A percentile compares a stretch with the other conserved stretches of the same genome.
Conservation (phyloP, 192 early-diverging fungal genomes). For the Coemansia sp. region DNA sequence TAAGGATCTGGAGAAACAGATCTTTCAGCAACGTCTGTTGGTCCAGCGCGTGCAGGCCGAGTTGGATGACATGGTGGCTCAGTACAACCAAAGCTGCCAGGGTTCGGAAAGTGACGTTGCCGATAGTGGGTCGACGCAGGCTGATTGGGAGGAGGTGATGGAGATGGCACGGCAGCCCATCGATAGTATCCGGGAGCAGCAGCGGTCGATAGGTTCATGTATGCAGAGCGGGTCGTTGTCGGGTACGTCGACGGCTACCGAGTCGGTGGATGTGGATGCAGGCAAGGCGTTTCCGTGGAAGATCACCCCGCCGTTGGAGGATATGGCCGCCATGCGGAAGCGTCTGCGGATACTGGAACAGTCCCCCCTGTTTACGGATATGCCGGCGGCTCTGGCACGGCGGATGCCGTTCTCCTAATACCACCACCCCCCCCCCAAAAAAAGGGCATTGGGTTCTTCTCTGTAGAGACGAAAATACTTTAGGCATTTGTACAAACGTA, state of each 20-base stretch:
- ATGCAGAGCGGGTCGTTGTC: conserved; percentile 7
- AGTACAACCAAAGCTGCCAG: conserved; percentile 26
- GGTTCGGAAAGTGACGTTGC: conserved; percentile 2
- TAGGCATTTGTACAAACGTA: no score
- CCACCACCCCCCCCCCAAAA: no score
- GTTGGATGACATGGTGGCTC: conserved; percentile 20
- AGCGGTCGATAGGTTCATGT: background rate
- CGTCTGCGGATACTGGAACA: conserved; percentile 27
- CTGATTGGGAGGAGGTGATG: conserved; percentile 48
- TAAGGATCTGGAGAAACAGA: conserved; percentile 23
- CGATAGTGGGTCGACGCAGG: conserved; percentile 26
- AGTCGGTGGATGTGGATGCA: conserved; percentile 3
- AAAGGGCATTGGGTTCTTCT: no score
- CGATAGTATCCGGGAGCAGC: conserved; percentile 2
- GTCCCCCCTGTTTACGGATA: conserved; percentile 39
- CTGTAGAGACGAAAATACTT: no score
- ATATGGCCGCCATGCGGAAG: conserved; percentile 30
- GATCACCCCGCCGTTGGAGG: conserved; percentile 41
- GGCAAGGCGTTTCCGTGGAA: conserved; percentile 26
- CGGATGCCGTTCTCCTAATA: no score
- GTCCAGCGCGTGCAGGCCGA: conserved; percentile 16
- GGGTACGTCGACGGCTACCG: conserved; percentile 15
- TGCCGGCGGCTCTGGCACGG: no score
- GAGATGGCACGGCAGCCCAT: conserved; percentile 29
- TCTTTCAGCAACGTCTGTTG: conserved; percentile 34